These are phyloP conservation scores for Drosera capensis DNA, from an alignment of 148 eudicot species.

Conservation along the genomic window DNA sequence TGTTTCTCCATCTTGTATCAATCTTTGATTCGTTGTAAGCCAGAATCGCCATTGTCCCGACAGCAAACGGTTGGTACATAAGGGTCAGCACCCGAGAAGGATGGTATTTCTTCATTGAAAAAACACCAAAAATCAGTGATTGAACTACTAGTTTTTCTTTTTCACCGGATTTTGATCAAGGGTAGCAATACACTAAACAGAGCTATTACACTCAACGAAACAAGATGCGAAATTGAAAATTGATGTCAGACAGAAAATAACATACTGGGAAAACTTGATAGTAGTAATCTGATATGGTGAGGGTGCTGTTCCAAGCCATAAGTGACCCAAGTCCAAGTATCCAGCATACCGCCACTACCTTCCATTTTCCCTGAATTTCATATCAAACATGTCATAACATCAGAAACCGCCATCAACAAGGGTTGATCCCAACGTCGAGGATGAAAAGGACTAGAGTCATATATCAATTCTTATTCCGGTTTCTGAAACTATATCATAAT, in stretches of 20 bases:
- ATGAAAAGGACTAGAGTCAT: background rate
- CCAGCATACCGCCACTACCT: constrained; percentile 1
- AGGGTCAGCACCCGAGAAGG: constrained; percentile 8
- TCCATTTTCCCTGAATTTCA: constrained; percentile 1
- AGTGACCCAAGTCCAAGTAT: constrained; percentile 9
- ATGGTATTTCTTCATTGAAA: constrained; percentile 5
- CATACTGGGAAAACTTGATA: constrained; percentile 9
- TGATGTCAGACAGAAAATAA: background rate
- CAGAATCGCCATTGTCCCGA: background rate
- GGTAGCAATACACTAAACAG: too few species aligned
- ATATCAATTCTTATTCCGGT: too few species aligned
- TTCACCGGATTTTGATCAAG: too few species aligned
- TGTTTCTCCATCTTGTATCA: constrained; percentile 3
- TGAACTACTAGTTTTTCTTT: background rate
- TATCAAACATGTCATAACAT: background rate
- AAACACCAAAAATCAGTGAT: background rate
- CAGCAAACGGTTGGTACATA: constrained; percentile 4
- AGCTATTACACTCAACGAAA: background rate
- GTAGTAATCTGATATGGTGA: constrained; percentile 9
- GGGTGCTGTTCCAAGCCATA: constrained; percentile 7
- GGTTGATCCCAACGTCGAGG: background rate
- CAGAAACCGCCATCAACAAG: background rate
- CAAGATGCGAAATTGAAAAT: background rate
- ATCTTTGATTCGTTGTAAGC: constrained; percentile 7
- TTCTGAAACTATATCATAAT: too few species aligned